phyloP scores from a whole-genome alignment of 2,329 filamentous ascomycete genomes.

The Stachybotrys chartarum region DNA sequence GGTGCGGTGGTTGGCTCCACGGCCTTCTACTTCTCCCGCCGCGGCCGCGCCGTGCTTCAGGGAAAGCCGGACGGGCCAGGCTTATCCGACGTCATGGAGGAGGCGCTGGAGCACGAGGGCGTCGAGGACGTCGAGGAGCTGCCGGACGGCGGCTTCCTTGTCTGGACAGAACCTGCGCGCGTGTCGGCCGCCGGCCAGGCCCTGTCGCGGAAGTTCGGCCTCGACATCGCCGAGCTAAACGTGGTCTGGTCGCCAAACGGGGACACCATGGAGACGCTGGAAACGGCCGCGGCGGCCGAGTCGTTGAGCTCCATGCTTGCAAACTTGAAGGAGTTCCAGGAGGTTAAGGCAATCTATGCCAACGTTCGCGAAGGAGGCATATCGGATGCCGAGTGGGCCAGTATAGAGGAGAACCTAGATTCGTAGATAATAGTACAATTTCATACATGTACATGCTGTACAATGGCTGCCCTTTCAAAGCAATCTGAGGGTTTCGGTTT shows the following conservation, averaged over 20 bases:
- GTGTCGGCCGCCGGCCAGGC: conserved; percentile 28
- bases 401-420: conserved; percentile 46
- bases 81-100: conserved; percentile 70
- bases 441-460: not conserved
- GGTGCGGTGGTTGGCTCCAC: conserved; percentile 67
- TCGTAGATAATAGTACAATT: conserved; percentile 20
- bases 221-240: conserved; percentile 67
- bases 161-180: conserved; percentile 36
- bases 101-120: conserved; percentile 72
- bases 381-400: conserved; percentile 46
- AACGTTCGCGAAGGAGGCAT: conserved; percentile 53
- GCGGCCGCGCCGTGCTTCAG: conserved; percentile 67
- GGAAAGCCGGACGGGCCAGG: conserved; percentile 38
- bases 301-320: conserved; percentile 54
- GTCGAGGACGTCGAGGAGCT: conserved; percentile 66
- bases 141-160: conserved; percentile 60
- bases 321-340: conserved; percentile 57
- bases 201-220: conserved; percentile 53
- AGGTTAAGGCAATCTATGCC: conserved; percentile 72
- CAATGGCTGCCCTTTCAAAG: not conserved
- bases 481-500: not conserved
- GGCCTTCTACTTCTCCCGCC: conserved; percentile 77
- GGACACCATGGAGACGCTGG: conserved; percentile 63
- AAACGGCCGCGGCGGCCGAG: conserved; percentile 46
- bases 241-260: conserved; percentile 82